A percentile compares a stretch with the other conserved stretches of the same genome.
Conservation (phyloP, 1,284 basidiomycete genomes). For the Schizophyllum commune region DNA sequence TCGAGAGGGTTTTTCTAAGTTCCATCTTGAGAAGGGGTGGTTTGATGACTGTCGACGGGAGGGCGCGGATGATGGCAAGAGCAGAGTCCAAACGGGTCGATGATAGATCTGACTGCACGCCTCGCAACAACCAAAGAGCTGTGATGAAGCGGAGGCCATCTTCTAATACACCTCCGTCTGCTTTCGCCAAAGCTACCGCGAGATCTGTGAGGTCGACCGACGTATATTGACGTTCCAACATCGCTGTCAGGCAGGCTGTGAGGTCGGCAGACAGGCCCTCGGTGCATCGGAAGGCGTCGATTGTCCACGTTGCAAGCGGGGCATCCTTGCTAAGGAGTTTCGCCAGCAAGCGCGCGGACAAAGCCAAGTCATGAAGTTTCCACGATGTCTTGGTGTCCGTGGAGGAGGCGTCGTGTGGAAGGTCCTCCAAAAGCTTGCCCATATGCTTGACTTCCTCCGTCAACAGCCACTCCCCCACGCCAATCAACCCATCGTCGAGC, state of each 20-base stretch:
- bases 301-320: not conserved
- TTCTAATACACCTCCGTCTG: not conserved
- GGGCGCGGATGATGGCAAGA: not conserved
- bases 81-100: not conserved
- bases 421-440: conserved; percentile 24
- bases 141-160: not conserved
- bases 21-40: conserved; percentile 25
- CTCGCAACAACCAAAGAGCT: not conserved
- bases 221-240: not conserved
- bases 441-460: conserved; percentile 49
- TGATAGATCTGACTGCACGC: not conserved
- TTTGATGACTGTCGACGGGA: not conserved
- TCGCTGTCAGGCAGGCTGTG: conserved; percentile 1
- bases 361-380: not conserved
- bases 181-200: conserved; percentile 5
- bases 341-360: conserved; percentile 2
- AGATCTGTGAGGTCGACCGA: not conserved
- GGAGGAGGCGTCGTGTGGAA: conserved; percentile 13
- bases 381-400: not conserved
- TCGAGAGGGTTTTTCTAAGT: conserved; percentile 28
- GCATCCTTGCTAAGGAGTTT: not conserved
- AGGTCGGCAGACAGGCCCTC: not conserved
- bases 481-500: conserved; percentile 50
- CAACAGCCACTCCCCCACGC: conserved; percentile 66
- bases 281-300: not conserved